phyloP scores from a whole-genome alignment of 2,329 filamentous ascomycete genomes.

The Hymenoscyphus linearis region DNA sequence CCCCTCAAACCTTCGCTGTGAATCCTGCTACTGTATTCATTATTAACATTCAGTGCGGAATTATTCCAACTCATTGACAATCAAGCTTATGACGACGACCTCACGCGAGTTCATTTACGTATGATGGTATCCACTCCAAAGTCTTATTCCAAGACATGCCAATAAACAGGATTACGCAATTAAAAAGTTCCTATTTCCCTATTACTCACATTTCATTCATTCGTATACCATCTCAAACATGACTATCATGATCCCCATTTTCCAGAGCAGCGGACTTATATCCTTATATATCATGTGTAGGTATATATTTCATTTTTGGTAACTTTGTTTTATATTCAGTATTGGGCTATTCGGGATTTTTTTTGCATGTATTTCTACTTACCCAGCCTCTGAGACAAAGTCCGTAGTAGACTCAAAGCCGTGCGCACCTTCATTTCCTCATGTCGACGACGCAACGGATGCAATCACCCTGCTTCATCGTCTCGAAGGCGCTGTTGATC shows the following conservation, averaged over 20 bases:
- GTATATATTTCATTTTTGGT: background rate
- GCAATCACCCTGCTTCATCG: constrained; percentile 96
- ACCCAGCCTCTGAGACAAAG: background rate
- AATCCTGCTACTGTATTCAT: background rate
- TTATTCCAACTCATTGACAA: background rate
- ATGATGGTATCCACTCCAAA: background rate
- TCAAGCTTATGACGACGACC: background rate
- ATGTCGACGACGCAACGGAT: constrained; percentile 87
- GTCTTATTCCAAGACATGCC: background rate
- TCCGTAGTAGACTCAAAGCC: constrained; percentile 4
- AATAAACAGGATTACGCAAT: background rate
- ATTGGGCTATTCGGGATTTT: too few relatives aligned
- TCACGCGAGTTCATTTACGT: background rate
- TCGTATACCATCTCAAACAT: background rate
- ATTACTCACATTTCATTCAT: too few relatives aligned
- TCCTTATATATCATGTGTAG: background rate
- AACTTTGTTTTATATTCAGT: background rate
- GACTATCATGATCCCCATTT: background rate
- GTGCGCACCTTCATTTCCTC: constrained; percentile 27
- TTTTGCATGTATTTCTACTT: background rate
- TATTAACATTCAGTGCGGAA: background rate
- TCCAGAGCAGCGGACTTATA: background rate
- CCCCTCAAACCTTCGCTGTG: background rate
- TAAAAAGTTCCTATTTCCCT: background rate
- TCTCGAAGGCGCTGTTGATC: constrained; percentile 86